Base-by-base conservation (phyloP, 306 rosid species). In the Clitoria ternatea region DNA sequence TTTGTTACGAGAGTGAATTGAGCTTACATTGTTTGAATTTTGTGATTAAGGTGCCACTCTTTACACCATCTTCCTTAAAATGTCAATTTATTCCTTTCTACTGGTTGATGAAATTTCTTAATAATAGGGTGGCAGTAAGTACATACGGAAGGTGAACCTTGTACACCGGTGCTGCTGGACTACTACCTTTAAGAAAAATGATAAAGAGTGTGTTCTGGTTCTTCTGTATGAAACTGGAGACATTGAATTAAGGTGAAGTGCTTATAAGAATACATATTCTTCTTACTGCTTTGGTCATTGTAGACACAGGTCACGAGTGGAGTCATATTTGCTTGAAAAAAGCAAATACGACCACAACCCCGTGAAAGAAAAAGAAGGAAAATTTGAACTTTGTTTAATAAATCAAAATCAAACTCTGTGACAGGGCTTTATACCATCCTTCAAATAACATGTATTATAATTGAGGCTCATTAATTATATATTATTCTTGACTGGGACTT, bases 211-310 rank as follows among this genome's bases (percentile, higher is more conserved):
- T 77, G 84, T 83, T 17, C 70, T 90, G 65, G 76, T 77, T 75
- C 76, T 88, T 57, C 84, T 92, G 36, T 88, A 88, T 83, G 91
- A 76, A 63, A 85, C 84, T 64, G 93, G 98, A 72, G 86, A 54
- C 76, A 82, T 92, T 75, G 97, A 92, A 78, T 77, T 88, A 81
- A 92, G 98, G 98, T 90, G 78, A 77, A 79, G 56, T 67, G 74
- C 79, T 33, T 14, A 63, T 14, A 14, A 9, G 65, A 70, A 27
- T 76, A 22, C 49, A 18, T 50, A 49, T 27, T 61, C 17, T 71
- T 72, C 17, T 72, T 32, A 48, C 24, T 52, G 64, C 71, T 59
- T 30, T 55, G 30, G 68, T 52, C 57, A 24, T 45, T 10, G 37
- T 62, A 33, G n/a, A 52, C 48, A n/a, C 26, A 32, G 64, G 62